Evolutionary conservation across 208 protist genomes (phyloP), one percentile per base, ranked within the genome.

Genomic region (Trypanosoma brucei): DNA sequence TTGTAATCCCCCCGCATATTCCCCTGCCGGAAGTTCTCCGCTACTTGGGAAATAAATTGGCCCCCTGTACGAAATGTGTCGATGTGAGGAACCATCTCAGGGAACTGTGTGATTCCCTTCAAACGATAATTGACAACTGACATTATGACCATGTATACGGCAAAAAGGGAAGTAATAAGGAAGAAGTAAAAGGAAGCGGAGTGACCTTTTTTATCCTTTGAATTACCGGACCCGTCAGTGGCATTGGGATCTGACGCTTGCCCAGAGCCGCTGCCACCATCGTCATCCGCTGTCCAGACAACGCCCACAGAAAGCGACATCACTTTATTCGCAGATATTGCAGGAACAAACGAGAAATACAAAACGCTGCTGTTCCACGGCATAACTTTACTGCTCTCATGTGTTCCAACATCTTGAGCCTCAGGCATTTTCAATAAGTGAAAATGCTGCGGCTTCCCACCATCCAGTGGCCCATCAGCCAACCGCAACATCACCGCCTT

Each of bases 81-180:
- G 22, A 79, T 68, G 53, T 84, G 82, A 3, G 88, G 88, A 22
- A 94, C 49, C 60, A 89, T 89, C 4, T 88, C 79, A 39, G 87
- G 87, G 51, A 94, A 79, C 42, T 88, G 63, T 6, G 54, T 76
- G 33, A 87, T 75, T 22, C 78, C 79, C 9, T 70, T 70, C 2
- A 78, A 45, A 42, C 64, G 61, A 49, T 91, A 90, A 56, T 92
- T 92, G 67, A 89, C 79, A 31, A 70, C 70, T 7, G 78, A 70
- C 31, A 73, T 64, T 13, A 65, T 69, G 3, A 77, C 45, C 51
- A 92, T 52, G 63, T 86, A 94, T 11, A 66, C 22, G 38, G 53
- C 8, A 22, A 57, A n/a, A 2, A 72, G 31, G 48, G 52, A 59
- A 22, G 87, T 30, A 2, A 89, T 3, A n/a, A 83, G 5, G 48